Evolutionary conservation across 306 rosid genomes (phyloP), one percentile per base, ranked within the genome.

Genomic region (Sicyos baderoa): DNA sequence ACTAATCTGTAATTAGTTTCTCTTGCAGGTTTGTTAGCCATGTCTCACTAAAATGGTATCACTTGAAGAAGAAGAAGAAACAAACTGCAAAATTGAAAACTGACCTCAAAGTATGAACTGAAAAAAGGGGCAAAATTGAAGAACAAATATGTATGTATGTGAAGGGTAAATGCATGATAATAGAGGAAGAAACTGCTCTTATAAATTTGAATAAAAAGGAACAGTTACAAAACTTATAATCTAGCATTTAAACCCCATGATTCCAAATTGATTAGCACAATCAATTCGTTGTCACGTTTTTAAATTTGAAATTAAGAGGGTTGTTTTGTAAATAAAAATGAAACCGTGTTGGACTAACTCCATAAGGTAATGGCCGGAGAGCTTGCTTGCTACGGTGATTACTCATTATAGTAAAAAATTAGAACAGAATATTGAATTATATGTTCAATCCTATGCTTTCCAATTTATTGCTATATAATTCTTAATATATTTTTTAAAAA

Each of bases 11-110:
- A n/a, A n/a, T n/a, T n/a, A n/a, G n/a, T n/a, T n/a, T n/a, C n/a
- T n/a, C n/a, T n/a, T n/a, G 57, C 82, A 1, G 78, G 19, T 29
- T 68, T 78, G 14, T 78, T 82, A 47, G 63, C 71, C 73, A 58
- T 49, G 18, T 15, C 8, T 15, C 53, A 49, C 53, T 49, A 15
- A 49, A 49, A 5, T 49, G 53, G 0, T 49, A 49, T 14, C 53
- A 15, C 2, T 49, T 49, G 5, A 37, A 12, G 3, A 45, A 45
- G 15, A 11, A 45, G 50, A 3, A 12, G 0, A 12, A 42, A 9
- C 47, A 42, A 42, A n/a, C n/a, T n/a, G n/a, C n/a, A n/a, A 40
- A 11, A 29, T 11, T 10, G 50, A 11, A 45, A 45, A 45, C 15
- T 45, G 12, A 45, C 50, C 50, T 11, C 5, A 0, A 45, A 13